Base-by-base conservation (phyloP, 805 yeast genomes). In the Ogataea philodendri region DNA sequence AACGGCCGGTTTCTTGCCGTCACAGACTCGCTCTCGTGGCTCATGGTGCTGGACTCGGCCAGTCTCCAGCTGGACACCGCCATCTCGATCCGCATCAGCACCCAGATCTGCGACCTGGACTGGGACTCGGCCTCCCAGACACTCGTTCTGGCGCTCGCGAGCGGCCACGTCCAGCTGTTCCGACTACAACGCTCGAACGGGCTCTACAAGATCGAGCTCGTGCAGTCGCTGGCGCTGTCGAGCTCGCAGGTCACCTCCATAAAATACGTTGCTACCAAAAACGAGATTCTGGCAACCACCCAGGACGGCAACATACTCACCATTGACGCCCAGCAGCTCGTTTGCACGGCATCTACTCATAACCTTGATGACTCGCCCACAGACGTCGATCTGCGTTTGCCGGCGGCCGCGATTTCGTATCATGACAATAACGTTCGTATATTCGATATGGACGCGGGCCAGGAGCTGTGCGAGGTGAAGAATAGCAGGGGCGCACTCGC, bases 301-400 rank as follows among this genome's bases (percentile, higher is more conserved):
- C 63, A 62, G 34, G 77, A 72, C 42, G 75, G 78, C 22, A 63
- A 66, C 17, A 63, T 72, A 4, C 64, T 69, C 11, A 29, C 68
- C 7, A 63, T 74, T 62, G 59, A 60, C 40, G 56, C 68, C 2
- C 17, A 37, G 3, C 48, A 57, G 14, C 53, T 73, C 51, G 47
- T 64, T 11, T 58, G 63, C 37, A 27, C 44, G 11, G 51, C 51
- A 21, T 60, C 63, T 2, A 41, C 70, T 10, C 48, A 49, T 20
- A 7, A 15, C 14, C 53, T 66, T 4, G 75, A 72, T 52, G 73
- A 68, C 46, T 66, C 69, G 4, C 54, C 72, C 13, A 52, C 65
- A 3, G 42, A 59, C 14, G 45, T 70, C 7, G 65, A 60, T 28
- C 44, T 59, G 17, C 58, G 63, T 11, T 4, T 34, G 15, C 29